Percentiles rank a stretch among this genome's conserved stretches.
Conservation (phyloP, 768 basidiomycete genomes). For the Clitopilus hobsonii region DNA sequence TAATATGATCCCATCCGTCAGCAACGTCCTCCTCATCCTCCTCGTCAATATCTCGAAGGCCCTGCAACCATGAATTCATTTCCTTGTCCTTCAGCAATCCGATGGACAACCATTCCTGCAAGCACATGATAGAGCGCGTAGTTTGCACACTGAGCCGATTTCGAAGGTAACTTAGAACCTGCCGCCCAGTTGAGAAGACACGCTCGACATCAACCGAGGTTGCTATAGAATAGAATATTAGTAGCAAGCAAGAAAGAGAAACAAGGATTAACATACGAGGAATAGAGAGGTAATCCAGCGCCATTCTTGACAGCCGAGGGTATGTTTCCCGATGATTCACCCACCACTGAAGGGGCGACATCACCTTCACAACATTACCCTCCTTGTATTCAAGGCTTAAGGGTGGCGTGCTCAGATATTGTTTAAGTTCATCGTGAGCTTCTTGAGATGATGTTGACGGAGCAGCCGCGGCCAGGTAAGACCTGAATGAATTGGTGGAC, state of each 20-base stretch:
- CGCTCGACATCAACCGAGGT: constrained; percentile 4
- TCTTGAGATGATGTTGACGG: too few relatives aligned
- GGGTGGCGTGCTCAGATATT: constrained; percentile 19
- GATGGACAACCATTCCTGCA: constrained; percentile 18
- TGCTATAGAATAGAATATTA: neutral
- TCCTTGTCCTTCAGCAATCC: neutral
- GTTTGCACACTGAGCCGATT: constrained; percentile 22
- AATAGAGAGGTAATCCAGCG: constrained; percentile 21
- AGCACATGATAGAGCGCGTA: constrained; percentile 23
- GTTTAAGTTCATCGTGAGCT: constrained; percentile 24
- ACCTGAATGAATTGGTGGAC: too few relatives aligned
- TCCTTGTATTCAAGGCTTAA: constrained; percentile 20
- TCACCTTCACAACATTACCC: neutral
- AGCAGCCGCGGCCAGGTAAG: too few relatives aligned
- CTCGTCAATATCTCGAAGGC: neutral
- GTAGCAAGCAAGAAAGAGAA: neutral
- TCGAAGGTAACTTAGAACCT: constrained; percentile 22
- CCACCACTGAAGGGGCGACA: constrained; percentile 25
- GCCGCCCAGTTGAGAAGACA: constrained; percentile 14
- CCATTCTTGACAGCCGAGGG: constrained; percentile 26
- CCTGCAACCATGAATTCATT: neutral
- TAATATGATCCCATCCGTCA: neutral
- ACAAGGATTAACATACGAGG: constrained; percentile 14
- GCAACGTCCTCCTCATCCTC: neutral
- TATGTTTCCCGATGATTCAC: constrained; percentile 10